phyloP scores from a whole-genome alignment of 176 grass and related monocot genomes.

The Hyparrhenia diplandra region DNA sequence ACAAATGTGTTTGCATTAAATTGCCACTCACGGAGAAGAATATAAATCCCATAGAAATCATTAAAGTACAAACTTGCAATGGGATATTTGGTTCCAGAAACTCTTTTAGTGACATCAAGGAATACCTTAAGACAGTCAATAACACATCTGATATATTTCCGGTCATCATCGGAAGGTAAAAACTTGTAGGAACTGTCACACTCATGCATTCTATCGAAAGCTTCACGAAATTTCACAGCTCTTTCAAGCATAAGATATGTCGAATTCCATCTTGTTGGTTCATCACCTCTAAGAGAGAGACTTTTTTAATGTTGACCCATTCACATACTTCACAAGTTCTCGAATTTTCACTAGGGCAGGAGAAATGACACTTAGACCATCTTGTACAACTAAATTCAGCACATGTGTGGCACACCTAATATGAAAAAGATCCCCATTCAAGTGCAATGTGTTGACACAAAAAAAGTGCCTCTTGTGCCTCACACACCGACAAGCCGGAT shows the following conservation, averaged over 20 bases:
- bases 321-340: too few relatives aligned
- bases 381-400: too few relatives aligned
- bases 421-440: too few relatives aligned
- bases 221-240: conserved; percentile 8
- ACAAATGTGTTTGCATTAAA: not conserved
- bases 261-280: conserved; percentile 23
- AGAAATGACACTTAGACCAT: too few relatives aligned
- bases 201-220: too few relatives aligned
- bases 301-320: not conserved
- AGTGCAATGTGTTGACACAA: too few relatives aligned
- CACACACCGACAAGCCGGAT: too few relatives aligned
- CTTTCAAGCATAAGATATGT: conserved; percentile 32
- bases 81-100: conserved; percentile 8
- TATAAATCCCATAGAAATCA: conserved; percentile 32
- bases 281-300: conserved; percentile 7
- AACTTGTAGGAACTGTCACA: conserved; percentile 4
- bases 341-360: too few relatives aligned
- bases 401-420: too few relatives aligned
- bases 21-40: conserved; percentile 11
- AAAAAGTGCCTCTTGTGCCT: too few relatives aligned
- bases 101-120: conserved; percentile 1
- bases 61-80: conserved; percentile 27
- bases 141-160: conserved; percentile 3
- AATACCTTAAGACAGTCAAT: conserved; percentile 25
- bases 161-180: conserved; percentile 15